phyloP scores from a whole-genome alignment of 306 rosid genomes.

The Trifolium subterraneum region DNA sequence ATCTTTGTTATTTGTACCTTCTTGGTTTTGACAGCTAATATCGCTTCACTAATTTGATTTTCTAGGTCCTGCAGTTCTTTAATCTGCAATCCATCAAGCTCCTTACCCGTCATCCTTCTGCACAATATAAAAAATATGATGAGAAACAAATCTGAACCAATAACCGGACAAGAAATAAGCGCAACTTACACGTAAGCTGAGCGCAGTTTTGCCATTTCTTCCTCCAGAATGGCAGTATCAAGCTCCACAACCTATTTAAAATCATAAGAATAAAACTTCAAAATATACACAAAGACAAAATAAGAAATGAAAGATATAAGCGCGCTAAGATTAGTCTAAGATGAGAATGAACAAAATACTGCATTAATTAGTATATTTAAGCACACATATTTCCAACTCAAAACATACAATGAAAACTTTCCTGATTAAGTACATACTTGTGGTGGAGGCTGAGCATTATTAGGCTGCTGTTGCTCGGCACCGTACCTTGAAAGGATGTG shows the following conservation, averaged over 20 bases:
- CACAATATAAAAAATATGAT: conserved; percentile 20
- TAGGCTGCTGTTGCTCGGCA: conserved; percentile 36
- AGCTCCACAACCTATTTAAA: not conserved
- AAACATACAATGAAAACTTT: too few species aligned
- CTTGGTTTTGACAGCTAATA: conserved; percentile 61
- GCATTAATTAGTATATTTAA: too few species aligned
- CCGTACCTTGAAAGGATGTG: conserved; percentile 63
- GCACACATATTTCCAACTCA: too few species aligned
- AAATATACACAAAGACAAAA: not conserved
- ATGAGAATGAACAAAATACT: too few species aligned
- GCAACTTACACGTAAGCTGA: not conserved
- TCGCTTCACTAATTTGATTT: conserved; percentile 61
- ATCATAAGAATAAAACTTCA: not conserved
- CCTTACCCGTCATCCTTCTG: conserved; percentile 72
- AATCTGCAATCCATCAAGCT: conserved; percentile 65
- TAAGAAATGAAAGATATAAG: too few species aligned
- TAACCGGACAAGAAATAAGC: not conserved
- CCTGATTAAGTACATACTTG: too few species aligned
- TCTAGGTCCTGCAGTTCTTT: conserved; percentile 65
- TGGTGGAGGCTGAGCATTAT: conserved; percentile 30
- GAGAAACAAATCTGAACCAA: conserved; percentile 13
- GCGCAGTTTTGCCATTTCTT: not conserved
- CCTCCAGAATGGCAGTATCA: conserved; percentile 20
- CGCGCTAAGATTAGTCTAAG: too few species aligned
- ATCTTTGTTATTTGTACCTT: conserved; percentile 50